phyloP scores from a whole-genome alignment of 2,329 filamentous ascomycete genomes.

The Apiospora sp. region DNA sequence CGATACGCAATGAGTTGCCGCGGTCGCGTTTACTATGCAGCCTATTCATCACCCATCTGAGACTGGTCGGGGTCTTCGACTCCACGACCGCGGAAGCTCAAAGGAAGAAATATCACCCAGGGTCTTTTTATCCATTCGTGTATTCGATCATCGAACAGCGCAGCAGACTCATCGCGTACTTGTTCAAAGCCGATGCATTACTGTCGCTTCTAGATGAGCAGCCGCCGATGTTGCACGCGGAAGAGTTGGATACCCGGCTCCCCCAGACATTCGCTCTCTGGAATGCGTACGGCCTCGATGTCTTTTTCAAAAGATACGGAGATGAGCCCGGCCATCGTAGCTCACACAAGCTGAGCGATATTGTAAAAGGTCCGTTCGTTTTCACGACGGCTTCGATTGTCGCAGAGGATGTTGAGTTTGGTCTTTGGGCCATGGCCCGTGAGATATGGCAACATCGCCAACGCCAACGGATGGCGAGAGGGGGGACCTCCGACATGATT shows the following conservation, averaged over 20 bases:
- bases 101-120: constrained; percentile 7
- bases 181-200: constrained; percentile 24
- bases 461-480: neutral
- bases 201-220: constrained; percentile 10
- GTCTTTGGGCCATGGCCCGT: constrained; percentile 18
- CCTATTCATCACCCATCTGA: constrained; percentile 24
- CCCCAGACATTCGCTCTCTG: constrained; percentile 16
- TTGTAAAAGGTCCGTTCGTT: neutral
- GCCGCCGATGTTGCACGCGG: constrained; percentile 11
- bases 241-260: constrained; percentile 23
- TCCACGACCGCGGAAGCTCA: neutral
- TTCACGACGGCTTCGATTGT: constrained; percentile 5
- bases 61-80: constrained; percentile 22
- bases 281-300: constrained; percentile 20
- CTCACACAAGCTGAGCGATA: neutral
- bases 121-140: constrained; percentile 22
- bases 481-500: neutral
- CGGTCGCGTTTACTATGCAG: constrained; percentile 2
- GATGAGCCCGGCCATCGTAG: neutral
- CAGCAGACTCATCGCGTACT: constrained; percentile 16
- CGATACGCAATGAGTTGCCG: neutral
- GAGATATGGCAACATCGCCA: constrained; percentile 20
- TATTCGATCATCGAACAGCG: neutral
- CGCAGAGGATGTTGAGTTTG: constrained; percentile 25
- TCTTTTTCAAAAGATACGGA: neutral